Base-by-base conservation (phyloP, 257 asterid genomes). In the Solanum lignicaule region DNA sequence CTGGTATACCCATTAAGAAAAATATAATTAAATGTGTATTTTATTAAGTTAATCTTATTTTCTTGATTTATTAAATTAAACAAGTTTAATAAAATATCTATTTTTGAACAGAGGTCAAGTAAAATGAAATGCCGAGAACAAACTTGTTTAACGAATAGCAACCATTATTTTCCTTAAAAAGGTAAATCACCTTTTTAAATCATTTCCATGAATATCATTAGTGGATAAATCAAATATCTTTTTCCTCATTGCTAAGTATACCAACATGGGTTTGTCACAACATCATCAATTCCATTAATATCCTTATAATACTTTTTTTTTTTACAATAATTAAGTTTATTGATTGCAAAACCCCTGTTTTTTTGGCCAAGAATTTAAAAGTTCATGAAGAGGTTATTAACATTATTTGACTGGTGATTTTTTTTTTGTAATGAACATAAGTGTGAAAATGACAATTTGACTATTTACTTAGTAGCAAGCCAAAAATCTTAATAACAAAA, bases 161-260 rank as follows among this genome's bases (percentile, higher is more conserved):
- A 66, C 32, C 78, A 85, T 7, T 31, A 39, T 71, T 71, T 85
- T 15, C 78, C 58, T 9, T 85, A 27, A 66, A 68, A 38, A 15
- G 21, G 11, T 27, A 85, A 85, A 66, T 29, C 27, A 43, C 66
- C 3, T 46, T 14, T 74, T 9, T 10, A 18, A 3, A 58, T 81
- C 11, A 81, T 29, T 81, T 81, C 41, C 66, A 16, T 27, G n/a
- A 84, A 84, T 41, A 62, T 36, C 21, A 27, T 43, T 39, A 10
- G 27, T 31, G 88, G 83, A 86, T 86, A 48, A 43, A 43, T 76
- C 72, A 76, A 71, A 71, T 48, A 43, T 29, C 10, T 20, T 43
- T 43, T 52, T 21, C 88, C 83, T 41, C 68, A 6, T 69, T 62
- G 39, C 69, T 52, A 9, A 52, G 14, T 1, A 21, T 79, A 55